These are phyloP conservation scores for Schizosaccharomyces osmophilus DNA, from an alignment of 805 yeast species.

Conservation along the genomic window DNA sequence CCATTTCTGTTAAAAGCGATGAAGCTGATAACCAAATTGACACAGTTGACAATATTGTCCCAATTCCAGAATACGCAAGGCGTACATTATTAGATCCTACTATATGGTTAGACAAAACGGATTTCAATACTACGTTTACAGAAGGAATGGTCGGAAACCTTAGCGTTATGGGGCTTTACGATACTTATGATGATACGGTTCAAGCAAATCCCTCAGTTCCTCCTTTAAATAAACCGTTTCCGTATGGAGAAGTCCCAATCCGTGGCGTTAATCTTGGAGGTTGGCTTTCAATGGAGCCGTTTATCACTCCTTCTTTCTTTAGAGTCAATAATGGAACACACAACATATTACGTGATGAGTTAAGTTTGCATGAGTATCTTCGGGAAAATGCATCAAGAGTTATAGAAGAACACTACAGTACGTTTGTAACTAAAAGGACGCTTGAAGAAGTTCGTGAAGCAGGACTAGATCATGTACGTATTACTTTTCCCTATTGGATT, in stretches of 20 bases:
- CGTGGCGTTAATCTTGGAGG: constrained; percentile 70
- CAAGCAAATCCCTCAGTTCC: constrained; percentile 13
- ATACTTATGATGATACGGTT: constrained; percentile 13
- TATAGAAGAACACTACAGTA: constrained; percentile 48
- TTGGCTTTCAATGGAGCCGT: constrained; percentile 71
- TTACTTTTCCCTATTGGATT: constrained; percentile 94
- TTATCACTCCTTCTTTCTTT: constrained; percentile 58
- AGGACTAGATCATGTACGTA: constrained; percentile 67
- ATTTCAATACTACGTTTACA: constrained; percentile 16
- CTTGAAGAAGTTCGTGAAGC: constrained; percentile 29
- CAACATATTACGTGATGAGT: constrained; percentile 42
- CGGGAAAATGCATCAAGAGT: constrained; percentile 23
- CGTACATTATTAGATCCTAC: constrained; percentile 12
- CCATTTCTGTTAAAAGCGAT: not conserved
- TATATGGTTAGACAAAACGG: constrained; percentile 15
- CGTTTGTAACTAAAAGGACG: constrained; percentile 55
- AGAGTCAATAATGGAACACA: constrained; percentile 14
- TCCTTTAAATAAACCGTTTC: constrained; percentile 10
- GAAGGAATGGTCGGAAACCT: constrained; percentile 15
- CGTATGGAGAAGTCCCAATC: constrained; percentile 14
- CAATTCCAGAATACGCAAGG: constrained; percentile 9
- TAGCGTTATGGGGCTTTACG: constrained; percentile 15
- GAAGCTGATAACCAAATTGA: not conserved
- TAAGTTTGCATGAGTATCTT: constrained; percentile 29
- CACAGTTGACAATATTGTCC: not conserved